Conservation (phyloP, 2,329 filamentous ascomycete species). For the Colletotrichum sp. region DNA sequence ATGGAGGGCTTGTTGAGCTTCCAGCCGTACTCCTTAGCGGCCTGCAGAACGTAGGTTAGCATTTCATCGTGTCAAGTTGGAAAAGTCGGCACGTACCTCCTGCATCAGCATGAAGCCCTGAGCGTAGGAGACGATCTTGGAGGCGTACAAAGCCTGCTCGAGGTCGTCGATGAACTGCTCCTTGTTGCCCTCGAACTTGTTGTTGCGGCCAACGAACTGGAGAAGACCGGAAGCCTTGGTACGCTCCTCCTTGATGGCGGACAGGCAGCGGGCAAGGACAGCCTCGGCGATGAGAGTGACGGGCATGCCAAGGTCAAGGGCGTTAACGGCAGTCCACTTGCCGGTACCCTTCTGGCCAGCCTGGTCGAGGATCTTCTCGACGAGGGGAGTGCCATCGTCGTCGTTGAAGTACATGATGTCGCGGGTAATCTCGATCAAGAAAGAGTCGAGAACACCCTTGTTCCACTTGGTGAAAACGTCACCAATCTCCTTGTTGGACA, state of each 20-base stretch:
- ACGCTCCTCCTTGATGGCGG: conserved; percentile 93
- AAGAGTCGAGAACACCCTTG: conserved; percentile 97
- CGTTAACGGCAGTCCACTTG: conserved; percentile 99
- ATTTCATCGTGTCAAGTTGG: not conserved
- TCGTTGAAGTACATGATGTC: conserved; percentile 99
- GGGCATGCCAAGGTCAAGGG: conserved; percentile 96
- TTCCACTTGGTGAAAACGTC: conserved; percentile 97
- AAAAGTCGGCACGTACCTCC: conserved; percentile 60
- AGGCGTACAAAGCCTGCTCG: conserved; percentile 98
- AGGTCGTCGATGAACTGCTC: conserved; percentile 94
- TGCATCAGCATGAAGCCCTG: conserved; percentile 99
- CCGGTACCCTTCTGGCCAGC: conserved; percentile 99
- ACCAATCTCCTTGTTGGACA: conserved; percentile 92
- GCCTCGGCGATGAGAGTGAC: conserved; percentile 98
- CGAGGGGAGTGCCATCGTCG: conserved; percentile 85
- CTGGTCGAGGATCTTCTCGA: conserved; percentile 99
- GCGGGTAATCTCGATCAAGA: conserved; percentile 98
- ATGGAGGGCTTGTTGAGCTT: conserved; percentile 99
- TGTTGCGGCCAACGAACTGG: conserved; percentile 74
- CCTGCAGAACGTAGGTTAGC: conserved; percentile 55
- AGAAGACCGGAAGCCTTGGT: conserved; percentile 80
- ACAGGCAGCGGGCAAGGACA: conserved; percentile 93
- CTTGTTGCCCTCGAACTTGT: conserved; percentile 86
- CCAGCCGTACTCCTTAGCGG: conserved; percentile 94
- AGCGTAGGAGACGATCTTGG: conserved; percentile 99